Percentiles rank a stretch among this genome's conserved stretches.
Evolutionary conservation across 441 rosid species (phyloP).

Genomic region (Populus trichocarpa): DNA sequence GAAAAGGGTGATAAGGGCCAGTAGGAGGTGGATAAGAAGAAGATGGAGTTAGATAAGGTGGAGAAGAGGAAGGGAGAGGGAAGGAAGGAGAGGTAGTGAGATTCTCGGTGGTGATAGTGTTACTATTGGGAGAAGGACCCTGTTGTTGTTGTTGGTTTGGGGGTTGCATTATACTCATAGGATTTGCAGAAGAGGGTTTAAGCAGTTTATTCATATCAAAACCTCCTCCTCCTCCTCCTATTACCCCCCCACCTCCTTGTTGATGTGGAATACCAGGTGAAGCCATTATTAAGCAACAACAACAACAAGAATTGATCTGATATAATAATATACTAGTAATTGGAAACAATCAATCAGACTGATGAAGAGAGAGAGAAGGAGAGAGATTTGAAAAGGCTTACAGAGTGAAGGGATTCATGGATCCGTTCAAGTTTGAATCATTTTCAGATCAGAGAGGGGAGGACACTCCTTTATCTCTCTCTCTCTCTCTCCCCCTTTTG

Average conservation of each 20-base stretch:
- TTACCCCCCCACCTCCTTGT: slow-evolving; percentile 4
- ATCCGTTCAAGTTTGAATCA: slow-evolving; percentile 6
- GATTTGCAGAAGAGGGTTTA: slow-evolving; percentile 37
- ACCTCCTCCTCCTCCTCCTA: slow-evolving; percentile 10
- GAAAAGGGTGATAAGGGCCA: slow-evolving; percentile 41
- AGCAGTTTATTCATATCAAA: slow-evolving; percentile 40
- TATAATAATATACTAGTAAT: not conserved
- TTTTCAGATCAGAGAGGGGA: slow-evolving; percentile 4
- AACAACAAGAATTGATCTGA: slow-evolving; percentile 6
- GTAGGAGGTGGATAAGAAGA: slow-evolving; percentile 59
- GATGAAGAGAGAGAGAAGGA: not conserved
- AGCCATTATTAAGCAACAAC: slow-evolving; percentile 25
- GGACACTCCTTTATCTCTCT: not conserved
- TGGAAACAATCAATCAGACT: not conserved
- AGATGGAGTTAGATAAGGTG: slow-evolving; percentile 41
- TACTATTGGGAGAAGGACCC: slow-evolving; percentile 17
- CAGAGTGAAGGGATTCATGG: slow-evolving; percentile 7
- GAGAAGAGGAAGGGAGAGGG: slow-evolving; percentile 33
- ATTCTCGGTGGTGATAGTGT: slow-evolving; percentile 6
- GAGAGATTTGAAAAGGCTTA: slow-evolving; percentile 8
- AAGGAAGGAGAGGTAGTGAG: slow-evolving; percentile 39
- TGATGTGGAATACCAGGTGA: slow-evolving; percentile 32
- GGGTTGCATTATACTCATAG: slow-evolving; percentile 8
- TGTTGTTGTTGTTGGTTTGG: slow-evolving; percentile 7
- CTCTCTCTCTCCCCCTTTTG: not conserved